Base-by-base conservation (phyloP, 177 flowering plant genomes). In the Tripterygium wilfordii region DNA sequence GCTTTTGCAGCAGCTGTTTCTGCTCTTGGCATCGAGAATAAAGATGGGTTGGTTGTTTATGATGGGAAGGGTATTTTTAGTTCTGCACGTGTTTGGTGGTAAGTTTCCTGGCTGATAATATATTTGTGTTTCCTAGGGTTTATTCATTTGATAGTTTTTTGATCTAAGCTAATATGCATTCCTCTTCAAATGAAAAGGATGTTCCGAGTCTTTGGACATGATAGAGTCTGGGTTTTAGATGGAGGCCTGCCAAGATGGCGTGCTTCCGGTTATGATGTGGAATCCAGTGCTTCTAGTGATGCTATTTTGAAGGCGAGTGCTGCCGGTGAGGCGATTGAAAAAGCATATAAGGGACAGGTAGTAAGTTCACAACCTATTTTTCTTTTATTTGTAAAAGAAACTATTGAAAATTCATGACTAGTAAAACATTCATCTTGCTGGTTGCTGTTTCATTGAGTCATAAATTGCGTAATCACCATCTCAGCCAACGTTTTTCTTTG, bases 21-120 rank as follows among this genome's bases (percentile, higher is more conserved):
- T 53, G 88, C 97, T 17, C 89, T 94, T 62, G 97, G 95, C 37
- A 75, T 94, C 30, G 60, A 80, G 46, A 94, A 89, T 62, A 80
- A 87, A 63, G 95, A 94, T 66, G 86, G 82, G n/a, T 48, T 94
- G 45, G 79, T 89, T 61, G 97, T 94, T 54, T 94, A 94, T 66
- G 99, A 94, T 68, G 99, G 97, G 33, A 94, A 94, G 66, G 99
- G 99, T 24, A 68, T 94, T 40, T 94, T 89, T 54, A 94, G 97
- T 72, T 96, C 99, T 16, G 97, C 99, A 56, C 99, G 99, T 57
- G 97, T 89, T 56, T 94, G 99, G 99, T 94, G 99, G 99, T 94
- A 51, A 70, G 95, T 40, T 42, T 10, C 37, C 17, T 4, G 14
- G 36, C 36, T 51, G 23, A 27, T 36, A 25, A 41, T 36, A 19